Evolutionary conservation across 2,329 filamentous ascomycete species (phyloP).

Genomic region (Claviceps spartinae): DNA sequence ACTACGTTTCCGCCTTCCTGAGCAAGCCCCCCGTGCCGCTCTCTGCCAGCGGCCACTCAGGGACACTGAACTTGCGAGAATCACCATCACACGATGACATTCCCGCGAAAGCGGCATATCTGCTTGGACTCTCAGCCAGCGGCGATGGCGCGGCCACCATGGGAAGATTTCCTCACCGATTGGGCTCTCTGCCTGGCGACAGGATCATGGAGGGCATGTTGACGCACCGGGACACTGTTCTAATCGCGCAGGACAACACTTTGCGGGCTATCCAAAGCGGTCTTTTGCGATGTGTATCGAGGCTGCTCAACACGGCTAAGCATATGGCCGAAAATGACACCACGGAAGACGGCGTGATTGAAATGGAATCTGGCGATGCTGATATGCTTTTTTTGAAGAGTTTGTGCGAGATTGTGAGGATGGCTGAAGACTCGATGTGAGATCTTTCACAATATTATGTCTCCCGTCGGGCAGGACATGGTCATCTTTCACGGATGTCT

Average conservation of each 20-base stretch:
- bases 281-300: slow-evolving; percentile 35
- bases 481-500: background rate
- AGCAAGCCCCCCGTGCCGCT: slow-evolving; percentile 11
- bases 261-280: slow-evolving; percentile 34
- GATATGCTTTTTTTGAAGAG: slow-evolving; percentile 27
- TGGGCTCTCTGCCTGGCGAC: slow-evolving; percentile 13
- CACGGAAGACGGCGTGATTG: slow-evolving; percentile 17
- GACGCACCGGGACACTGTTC: slow-evolving; percentile 7
- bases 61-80: slow-evolving; percentile 10
- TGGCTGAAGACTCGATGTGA: slow-evolving; percentile 18
- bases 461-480: background rate
- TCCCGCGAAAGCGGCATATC: slow-evolving; percentile 37
- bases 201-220: slow-evolving; percentile 16
- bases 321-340: slow-evolving; percentile 19
- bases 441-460: background rate
- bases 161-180: slow-evolving; percentile 13
- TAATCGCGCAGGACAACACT: slow-evolving; percentile 18
- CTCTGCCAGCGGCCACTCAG: slow-evolving; percentile 5
- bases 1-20: slow-evolving; percentile 34
- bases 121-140: slow-evolving; percentile 31
- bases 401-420: slow-evolving; percentile 29
- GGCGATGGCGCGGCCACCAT: slow-evolving; percentile 10
- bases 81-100: slow-evolving; percentile 22
- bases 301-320: slow-evolving; percentile 35
- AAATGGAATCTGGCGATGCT: slow-evolving; percentile 17